phyloP scores from a whole-genome alignment of 495 filamentous ascomycete species.

The Penicillium cinerascens region DNA sequence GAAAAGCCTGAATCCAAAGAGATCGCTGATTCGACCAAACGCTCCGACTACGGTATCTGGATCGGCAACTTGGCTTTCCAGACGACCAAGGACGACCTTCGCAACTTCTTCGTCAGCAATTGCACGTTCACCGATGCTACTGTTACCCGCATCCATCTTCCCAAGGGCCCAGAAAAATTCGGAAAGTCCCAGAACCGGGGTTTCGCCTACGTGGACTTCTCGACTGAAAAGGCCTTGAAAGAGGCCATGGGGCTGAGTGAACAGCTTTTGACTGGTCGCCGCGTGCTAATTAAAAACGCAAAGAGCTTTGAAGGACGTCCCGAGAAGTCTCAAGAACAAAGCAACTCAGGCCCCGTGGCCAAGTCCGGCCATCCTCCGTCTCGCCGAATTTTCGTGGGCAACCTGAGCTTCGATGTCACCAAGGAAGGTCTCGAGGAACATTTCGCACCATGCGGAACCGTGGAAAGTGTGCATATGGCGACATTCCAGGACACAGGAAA shows the following conservation, averaged over 20 bases:
- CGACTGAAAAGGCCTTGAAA: conserved; percentile 58
- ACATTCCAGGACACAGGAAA: conserved; percentile 97
- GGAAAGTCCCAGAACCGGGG: conserved; percentile 69
- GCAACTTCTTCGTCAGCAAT: conserved; percentile 70
- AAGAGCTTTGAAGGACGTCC: conserved; percentile 81
- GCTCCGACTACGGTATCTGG: conserved; percentile 84
- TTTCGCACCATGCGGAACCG: conserved; percentile 75
- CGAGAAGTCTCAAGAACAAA: conserved; percentile 50
- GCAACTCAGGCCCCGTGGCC: conserved; percentile 25
- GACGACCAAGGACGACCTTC: conserved; percentile 66
- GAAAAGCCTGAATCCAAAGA: conserved; percentile 28
- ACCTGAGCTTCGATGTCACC: conserved; percentile 80
- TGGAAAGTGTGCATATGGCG: conserved; percentile 77
- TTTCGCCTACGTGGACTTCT: conserved; percentile 95
- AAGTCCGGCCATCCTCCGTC: conserved; percentile 57
- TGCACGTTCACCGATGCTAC: conserved; percentile 59
- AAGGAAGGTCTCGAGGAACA: conserved; percentile 75
- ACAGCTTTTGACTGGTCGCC: conserved; percentile 67
- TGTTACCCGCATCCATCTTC: conserved; percentile 84
- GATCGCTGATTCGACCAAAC: conserved; percentile 44
- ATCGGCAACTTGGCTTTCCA: conserved; percentile 89
- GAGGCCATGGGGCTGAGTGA: conserved; percentile 78
- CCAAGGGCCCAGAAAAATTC: conserved; percentile 46
- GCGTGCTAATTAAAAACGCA: conserved; percentile 86
- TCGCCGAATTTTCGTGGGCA: conserved; percentile 86